Evolutionary conservation across 2,329 filamentous ascomycete species (phyloP), one percentile per base, ranked within the genome.

Genomic region (Aspergillus carbonarius): DNA sequence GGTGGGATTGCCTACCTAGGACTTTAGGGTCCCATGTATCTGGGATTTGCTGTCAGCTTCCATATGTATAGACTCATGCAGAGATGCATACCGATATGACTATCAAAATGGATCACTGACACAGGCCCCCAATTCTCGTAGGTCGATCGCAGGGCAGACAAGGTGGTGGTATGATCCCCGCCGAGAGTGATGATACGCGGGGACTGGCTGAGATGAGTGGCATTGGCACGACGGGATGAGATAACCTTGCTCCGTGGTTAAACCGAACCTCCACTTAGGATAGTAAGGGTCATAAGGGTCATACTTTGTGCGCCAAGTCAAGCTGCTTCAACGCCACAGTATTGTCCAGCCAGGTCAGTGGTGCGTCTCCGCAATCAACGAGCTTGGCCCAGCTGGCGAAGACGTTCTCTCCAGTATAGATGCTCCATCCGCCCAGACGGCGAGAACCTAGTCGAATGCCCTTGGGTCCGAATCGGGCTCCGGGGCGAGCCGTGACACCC

Each of bases 31-130:
- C 78, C 82, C 82, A 84, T 0, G 82, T 85, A 68, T 84, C 80
- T 59, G 17, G 7, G 5, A 46, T 10, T 3, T 17, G 0, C 8
- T n/a, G 15, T 47, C 8, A 47, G 23, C 10, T 13, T 5, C 4
- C 18, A 35, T 12, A 30, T 44, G 12, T 30, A 9, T n/a, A 4
- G 3, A 5, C 5, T 17, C 12, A 5, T 13, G 1, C 1, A 12
- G 10, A 2, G 15, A 9, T 10, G 34, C 39, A 48, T 52, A 64
- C 63, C 63, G 18, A 83, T 70, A 64, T 83, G 82, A 46, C 77
- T 81, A 65, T 85, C 82, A 63, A 85, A 85, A 68, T 84, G 82
- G n/a, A 85, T 83, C 5, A 85, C 82, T 60, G 81, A 83, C 2
- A 84, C 80, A 13, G 76, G 68, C 0, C 82, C 82, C 77, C 78